Evolutionary conservation across 1,284 basidiomycete species (phyloP), one percentile per base, ranked within the genome.

Genomic region (Trichosporon asahii): DNA sequence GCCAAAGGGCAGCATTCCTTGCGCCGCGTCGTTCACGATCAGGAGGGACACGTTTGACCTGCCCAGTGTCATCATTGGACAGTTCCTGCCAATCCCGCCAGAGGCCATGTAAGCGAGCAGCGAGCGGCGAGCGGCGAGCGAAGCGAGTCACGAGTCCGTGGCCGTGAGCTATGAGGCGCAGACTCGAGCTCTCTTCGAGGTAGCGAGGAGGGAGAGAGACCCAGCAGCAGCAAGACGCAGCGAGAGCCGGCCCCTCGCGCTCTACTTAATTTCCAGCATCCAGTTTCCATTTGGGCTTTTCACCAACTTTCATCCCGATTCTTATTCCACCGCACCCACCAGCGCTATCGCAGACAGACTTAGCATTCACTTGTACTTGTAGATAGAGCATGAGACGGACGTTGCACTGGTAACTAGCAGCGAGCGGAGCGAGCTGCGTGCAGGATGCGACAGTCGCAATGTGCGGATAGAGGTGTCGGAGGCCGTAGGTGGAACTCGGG

Each of bases 31-130:
- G 83, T 96, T 95, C 82, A 94, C 93, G 65, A 94, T 98, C 79
- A 88, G 93, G 75, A 86, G 94, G 74, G 94, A 97, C 82, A 88
- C 83, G 21, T 84, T 84, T 66, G 83, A 84, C 77, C 74, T 84
- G 31, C 93, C 93, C 2, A 92, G 90, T 80, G 88, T 94, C 70
- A 90, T 95, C 66, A 94, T 95, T 74, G 93, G 93, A 88, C 81
- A 80, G 78, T 83, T 82, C 70, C 67, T 83, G 40, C 81, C 81
- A 23, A 79, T 82, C 49, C 79, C 80, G 2, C 25, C 64, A 15
- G 75, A 76, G 40, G 69, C 70, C 2, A 64, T 69, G 66, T 27
- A 31, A 61, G 55, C 55, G 55, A n/a, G 37, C 37, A 14, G 37
- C 37, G 37, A 33, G 37, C 37, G 37, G 27, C 25, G 53, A 57